Evolutionary conservation across 352 stramenopile species (phyloP).

Genomic region (Pseudoperonospora humuli): DNA sequence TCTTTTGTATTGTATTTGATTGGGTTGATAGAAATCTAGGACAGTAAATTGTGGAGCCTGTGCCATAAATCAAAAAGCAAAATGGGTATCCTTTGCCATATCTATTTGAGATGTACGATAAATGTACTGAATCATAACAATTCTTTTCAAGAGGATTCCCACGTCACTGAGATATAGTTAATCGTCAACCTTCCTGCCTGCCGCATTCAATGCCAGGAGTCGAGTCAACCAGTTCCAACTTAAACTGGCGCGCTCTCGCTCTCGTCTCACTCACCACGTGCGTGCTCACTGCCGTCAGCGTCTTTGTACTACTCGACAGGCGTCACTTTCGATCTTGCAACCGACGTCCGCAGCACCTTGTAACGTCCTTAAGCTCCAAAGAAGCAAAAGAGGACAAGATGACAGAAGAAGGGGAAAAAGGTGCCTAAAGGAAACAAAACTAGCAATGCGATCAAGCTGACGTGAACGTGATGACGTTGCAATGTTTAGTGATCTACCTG

Average conservation of each 20-base stretch:
- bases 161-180: too few relatives aligned
- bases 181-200: too few relatives aligned
- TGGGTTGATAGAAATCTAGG: too few relatives aligned
- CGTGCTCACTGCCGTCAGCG: constrained; percentile 45
- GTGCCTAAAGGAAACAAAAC: neutral
- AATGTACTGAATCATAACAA: too few relatives aligned
- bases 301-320: constrained; percentile 35
- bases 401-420: constrained; percentile 9
- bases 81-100: too few relatives aligned
- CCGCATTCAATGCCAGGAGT: constrained; percentile 8
- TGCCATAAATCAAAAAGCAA: too few relatives aligned
- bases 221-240: constrained; percentile 12
- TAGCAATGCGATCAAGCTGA: neutral
- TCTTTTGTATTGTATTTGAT: too few relatives aligned
- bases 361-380: constrained; percentile 1
- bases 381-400: constrained; percentile 8
- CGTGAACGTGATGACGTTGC: neutral
- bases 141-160: too few relatives aligned
- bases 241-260: constrained; percentile 44
- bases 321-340: constrained; percentile 16
- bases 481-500: constrained; percentile 52
- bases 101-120: too few relatives aligned
- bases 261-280: constrained; percentile 50
- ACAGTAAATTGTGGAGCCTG: too few relatives aligned
- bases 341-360: neutral